phyloP scores from a whole-genome alignment of 78 protist genomes.

The Neovahlkampfia damariscottae region DNA sequence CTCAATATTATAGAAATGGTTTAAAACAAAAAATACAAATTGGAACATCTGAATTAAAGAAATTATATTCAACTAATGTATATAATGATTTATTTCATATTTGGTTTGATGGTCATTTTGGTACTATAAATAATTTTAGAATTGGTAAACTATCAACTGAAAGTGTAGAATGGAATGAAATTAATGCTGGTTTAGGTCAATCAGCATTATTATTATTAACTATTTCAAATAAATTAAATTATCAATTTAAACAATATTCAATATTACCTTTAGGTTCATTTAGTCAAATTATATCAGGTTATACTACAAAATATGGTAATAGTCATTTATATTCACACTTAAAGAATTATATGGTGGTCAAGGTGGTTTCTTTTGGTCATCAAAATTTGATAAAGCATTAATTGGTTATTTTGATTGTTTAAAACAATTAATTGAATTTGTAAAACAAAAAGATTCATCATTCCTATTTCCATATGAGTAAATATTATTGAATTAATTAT shows the following conservation, averaged over 20 bases:
- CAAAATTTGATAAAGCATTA: slow-evolving; percentile 57
- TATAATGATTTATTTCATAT: slow-evolving; percentile 76
- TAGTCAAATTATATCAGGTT: not conserved
- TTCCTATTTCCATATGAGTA: slow-evolving; percentile 40
- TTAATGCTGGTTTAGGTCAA: slow-evolving; percentile 86
- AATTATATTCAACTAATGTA: slow-evolving; percentile 52
- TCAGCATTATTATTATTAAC: slow-evolving; percentile 54
- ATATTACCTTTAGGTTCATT: slow-evolving; percentile 9
- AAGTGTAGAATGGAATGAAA: slow-evolving; percentile 73
- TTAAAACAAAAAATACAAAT: not conserved
- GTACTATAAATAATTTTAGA: slow-evolving; percentile 68
- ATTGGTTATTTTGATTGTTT: slow-evolving; percentile 59
- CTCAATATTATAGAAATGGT: too few relatives aligned
- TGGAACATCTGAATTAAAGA: slow-evolving; percentile 30
- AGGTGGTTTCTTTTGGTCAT: slow-evolving; percentile 3
- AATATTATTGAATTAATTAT: not conserved
- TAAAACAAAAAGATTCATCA: slow-evolving; percentile 15
- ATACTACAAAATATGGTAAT: not conserved
- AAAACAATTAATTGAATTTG: slow-evolving; percentile 31
- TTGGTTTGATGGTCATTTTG: slow-evolving; percentile 64
- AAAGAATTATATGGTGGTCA: slow-evolving; percentile 2
- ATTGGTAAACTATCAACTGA: slow-evolving; percentile 60
- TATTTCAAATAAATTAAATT: slow-evolving; percentile 32
- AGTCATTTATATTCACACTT: too few relatives aligned
- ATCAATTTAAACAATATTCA: slow-evolving; percentile 17